These are phyloP conservation scores for Candida maris DNA, from an alignment of 805 yeast genomes.

Conservation along the genomic window DNA sequence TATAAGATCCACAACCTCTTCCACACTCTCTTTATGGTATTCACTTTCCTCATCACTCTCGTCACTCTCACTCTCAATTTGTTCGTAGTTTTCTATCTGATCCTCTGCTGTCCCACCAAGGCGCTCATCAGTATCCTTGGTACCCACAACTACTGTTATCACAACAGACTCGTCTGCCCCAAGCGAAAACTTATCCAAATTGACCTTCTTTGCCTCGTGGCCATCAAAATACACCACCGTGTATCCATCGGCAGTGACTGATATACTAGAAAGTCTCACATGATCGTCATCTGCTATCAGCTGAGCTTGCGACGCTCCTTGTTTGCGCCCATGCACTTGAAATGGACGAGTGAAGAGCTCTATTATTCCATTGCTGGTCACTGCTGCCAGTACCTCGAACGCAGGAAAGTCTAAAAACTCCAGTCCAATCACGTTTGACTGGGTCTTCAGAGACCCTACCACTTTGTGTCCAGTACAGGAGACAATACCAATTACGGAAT, in stretches of 20 bases:
- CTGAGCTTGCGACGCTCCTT: constrained; percentile 12
- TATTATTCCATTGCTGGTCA: constrained; percentile 17
- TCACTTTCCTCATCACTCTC: constrained; percentile 15
- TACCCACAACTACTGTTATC: constrained; percentile 16
- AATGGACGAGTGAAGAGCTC: constrained; percentile 26
- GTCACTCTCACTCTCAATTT: constrained; percentile 9
- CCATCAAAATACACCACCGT: constrained; percentile 29
- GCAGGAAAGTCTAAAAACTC: constrained; percentile 27
- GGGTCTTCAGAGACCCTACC: constrained; percentile 33
- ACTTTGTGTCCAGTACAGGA: constrained; percentile 27
- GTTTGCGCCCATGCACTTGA: constrained; percentile 18
- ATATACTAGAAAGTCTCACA: constrained; percentile 14
- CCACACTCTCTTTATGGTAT: constrained; percentile 23
- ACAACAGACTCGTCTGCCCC: constrained; percentile 20
- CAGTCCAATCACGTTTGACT: constrained; percentile 30
- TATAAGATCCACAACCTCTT: constrained; percentile 22
- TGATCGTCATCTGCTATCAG: constrained; percentile 13
- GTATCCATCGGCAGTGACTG: constrained; percentile 4
- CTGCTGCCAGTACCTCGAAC: constrained; percentile 32
- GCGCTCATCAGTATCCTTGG: constrained; percentile 5
- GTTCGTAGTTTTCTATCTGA: background rate
- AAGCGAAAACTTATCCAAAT: constrained; percentile 21
- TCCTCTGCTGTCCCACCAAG: constrained; percentile 20
- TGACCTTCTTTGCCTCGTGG: constrained; percentile 21
- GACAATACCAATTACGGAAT: constrained; percentile 33